Conservation (phyloP, 495 filamentous ascomycete species). For the Penicillium riverlandense region DNA sequence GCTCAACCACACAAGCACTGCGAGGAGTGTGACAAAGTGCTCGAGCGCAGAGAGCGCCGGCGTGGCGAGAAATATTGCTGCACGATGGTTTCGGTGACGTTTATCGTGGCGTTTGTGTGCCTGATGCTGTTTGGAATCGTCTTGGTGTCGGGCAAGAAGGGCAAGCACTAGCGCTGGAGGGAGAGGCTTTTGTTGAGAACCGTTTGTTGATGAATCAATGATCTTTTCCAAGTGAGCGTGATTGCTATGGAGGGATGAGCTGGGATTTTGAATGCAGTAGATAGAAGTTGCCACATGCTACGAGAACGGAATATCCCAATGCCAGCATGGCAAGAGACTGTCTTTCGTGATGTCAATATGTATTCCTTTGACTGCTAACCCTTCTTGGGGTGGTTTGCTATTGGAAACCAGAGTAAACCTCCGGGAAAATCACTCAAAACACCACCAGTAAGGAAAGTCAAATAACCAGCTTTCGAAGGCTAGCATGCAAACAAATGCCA, state of each 20-base stretch:
- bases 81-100: neutral
- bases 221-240: no score
- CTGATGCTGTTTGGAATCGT: neutral
- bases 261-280: no score
- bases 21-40: neutral
- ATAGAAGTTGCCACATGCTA: no score
- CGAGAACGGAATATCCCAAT: no score
- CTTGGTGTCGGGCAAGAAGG: neutral
- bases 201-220: no score
- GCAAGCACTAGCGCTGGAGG: neutral
- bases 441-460: conserved; percentile 1
- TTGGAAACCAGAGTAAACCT: no score
- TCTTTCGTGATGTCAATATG: no score
- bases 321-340: no score
- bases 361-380: no score
- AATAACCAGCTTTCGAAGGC: neutral
- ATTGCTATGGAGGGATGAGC: no score
- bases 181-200: no score
- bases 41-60: neutral
- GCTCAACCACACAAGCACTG: neutral
- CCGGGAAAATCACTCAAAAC: neutral
- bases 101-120: neutral
- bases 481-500: conserved; percentile 2
- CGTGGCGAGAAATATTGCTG: neutral
- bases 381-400: no score